Percentiles rank a stretch among this genome's conserved stretches.
Conservation (phyloP, 805 yeast genomes). For the Wickerhamiella sergipiensis region DNA sequence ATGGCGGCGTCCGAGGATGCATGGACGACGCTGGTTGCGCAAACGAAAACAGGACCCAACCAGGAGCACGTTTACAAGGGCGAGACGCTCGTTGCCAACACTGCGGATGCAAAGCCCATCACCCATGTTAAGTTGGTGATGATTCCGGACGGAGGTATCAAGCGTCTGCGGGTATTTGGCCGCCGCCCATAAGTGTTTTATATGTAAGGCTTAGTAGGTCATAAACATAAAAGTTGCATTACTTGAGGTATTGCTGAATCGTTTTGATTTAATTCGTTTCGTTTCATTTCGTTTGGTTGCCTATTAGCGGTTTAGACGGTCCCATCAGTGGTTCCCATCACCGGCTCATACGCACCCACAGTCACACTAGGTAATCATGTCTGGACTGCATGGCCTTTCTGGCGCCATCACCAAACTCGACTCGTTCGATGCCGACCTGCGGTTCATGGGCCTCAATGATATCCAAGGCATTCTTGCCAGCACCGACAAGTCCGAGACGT, state of each 20-base stretch:
- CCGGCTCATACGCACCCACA: too few relatives aligned
- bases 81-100: constrained; percentile 15
- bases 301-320: too few relatives aligned
- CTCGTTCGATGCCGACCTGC: constrained; percentile 52
- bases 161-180: constrained; percentile 78
- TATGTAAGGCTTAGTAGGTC: too few relatives aligned
- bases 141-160: constrained; percentile 95
- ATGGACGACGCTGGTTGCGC: constrained; percentile 57
- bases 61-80: constrained; percentile 48
- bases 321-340: too few relatives aligned
- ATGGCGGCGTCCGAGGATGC: constrained; percentile 30
- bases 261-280: too few relatives aligned
- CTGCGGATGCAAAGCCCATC: constrained; percentile 21
- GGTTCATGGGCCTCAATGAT: constrained; percentile 79
- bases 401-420: constrained; percentile 14
- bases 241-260: too few relatives aligned
- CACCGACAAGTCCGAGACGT: constrained; percentile 16
- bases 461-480: constrained; percentile 30
- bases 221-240: too few relatives aligned
- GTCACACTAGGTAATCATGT: neutral
- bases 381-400: neutral
- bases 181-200: constrained; percentile 15
- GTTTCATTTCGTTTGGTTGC: too few relatives aligned
- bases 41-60: constrained; percentile 71
- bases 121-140: constrained; percentile 70